Base-by-base conservation (phyloP, 2,329 filamentous ascomycete genomes). In the Cladosporium colombiae region DNA sequence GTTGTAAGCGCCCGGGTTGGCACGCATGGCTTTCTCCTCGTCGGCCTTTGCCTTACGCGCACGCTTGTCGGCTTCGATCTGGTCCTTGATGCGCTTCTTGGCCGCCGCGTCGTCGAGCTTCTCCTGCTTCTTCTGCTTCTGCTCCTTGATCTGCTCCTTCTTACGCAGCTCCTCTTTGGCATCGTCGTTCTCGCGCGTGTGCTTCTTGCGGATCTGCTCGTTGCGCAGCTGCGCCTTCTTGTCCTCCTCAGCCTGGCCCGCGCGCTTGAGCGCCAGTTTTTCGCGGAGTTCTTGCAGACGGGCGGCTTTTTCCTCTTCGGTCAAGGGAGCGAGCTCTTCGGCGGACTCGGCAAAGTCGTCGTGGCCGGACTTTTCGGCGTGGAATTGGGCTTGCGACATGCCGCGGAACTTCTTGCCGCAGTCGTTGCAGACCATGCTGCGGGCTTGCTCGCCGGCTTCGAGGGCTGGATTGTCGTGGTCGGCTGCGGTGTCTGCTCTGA, bases 41-140 rank as follows among this genome's bases (percentile, higher is more conserved):
- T 97, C 95, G 3, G 92, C 89, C 77, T 95, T 96, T 70, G 90
- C 85, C 69, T 91, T 89, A 63, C 95, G 88, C 74, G 94, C 93
- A 72, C 92, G 91, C 83, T 96, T 97, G 81, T 98, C 93, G 16
- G 91, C 93, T 72, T 95, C 93, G 70, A 99, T 97, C 84, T 93
- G 93, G 65, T 92, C 93, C 80, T 93, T 90, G 77, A 97, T 94
- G 40, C 91, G 88, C 79, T 90, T 91, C 83, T 94, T 95, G 13
- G 92, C 94, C 52, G 92, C 92, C 10, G 90, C 78, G 62, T 98
- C 95, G 18, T 90, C 92, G 50, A 86, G 81, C 82, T 97, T 97
- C 81, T 99, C 95, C 74, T 89, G 87, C 64, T 89, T 89, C 83
- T 97, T 97, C 73, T 88, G 87, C 62, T 89, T 89, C 0, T 92